Percentiles rank a stretch among this genome's conserved stretches.
Evolutionary conservation across 139 green algal species (phyloP).

Genomic region (Picochlorum sp.): DNA sequence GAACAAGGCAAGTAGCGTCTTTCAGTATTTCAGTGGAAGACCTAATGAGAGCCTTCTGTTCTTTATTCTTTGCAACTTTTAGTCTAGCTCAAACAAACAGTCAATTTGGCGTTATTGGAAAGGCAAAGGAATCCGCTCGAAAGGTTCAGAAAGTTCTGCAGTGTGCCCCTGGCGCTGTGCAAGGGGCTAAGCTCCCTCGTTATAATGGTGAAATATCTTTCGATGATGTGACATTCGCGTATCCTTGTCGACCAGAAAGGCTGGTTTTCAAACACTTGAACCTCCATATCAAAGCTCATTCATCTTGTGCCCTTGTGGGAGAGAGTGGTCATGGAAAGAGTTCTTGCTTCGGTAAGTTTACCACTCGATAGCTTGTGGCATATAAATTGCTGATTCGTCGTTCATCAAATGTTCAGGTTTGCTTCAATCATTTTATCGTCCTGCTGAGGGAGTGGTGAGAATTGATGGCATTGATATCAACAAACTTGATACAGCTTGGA

Average conservation of each 20-base stretch:
- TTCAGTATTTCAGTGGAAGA: not conserved
- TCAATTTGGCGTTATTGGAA: conserved; percentile 53
- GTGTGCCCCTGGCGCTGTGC: not conserved
- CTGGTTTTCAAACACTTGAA: conserved; percentile 59
- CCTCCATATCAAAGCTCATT: conserved; percentile 41
- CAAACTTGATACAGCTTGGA: conserved; percentile 32
- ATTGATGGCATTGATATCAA: conserved; percentile 35
- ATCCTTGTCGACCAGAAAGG: conserved; percentile 16
- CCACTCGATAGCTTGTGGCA: too few relatives aligned
- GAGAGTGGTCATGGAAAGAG: conserved; percentile 76
- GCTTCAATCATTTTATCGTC: too few relatives aligned
- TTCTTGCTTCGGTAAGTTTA: conserved; percentile 15
- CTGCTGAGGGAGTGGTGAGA: too few relatives aligned
- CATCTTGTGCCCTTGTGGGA: conserved; percentile 81
- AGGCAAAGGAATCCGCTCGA: conserved; percentile 45
- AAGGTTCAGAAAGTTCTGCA: conserved; percentile 46
- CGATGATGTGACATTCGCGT: conserved; percentile 14
- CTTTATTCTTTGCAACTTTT: conserved; percentile 57
- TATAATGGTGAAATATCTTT: conserved; percentile 14
- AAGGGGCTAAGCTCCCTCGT: conserved; percentile 13
- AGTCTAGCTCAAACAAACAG: conserved; percentile 22
- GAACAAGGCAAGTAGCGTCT: not conserved
- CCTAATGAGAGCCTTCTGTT: conserved; percentile 45
- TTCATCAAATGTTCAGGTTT: too few relatives aligned
- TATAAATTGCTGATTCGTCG: too few relatives aligned